Evolutionary conservation across 1,139 yeast species (phyloP), one percentile per base, ranked within the genome.

Genomic region (Saccharomycopsis phalli): DNA sequence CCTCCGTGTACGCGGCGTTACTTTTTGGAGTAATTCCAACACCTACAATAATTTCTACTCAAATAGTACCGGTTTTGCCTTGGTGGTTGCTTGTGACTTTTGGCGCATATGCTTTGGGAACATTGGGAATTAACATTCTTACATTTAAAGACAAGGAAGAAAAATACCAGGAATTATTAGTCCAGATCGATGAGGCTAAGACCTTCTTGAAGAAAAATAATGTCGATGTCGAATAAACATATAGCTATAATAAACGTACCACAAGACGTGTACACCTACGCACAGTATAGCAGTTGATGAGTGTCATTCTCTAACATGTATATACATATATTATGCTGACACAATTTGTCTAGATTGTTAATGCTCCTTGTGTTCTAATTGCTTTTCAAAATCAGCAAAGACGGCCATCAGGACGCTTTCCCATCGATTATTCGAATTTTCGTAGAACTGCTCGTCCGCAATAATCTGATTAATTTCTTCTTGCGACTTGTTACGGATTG

Each of bases 371-470:
- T 31, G 61, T 49, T 76, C 76, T 54, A 81, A 62, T 53, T 66
- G 67, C 62, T 76, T 74, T 58, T 88, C 96, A 40, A 84, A 74
- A 53, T 81, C 81, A 3, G 94, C 86, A 64, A 88, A 88, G 2
- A 76, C 95, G 46, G 74, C 69, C 48, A 88, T 77, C 26, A 82
- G 76, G 11, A 80, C 68, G 11, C 94, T 78, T 4, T 68, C 72
- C 84, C 88, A 81, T 6, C 66, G 68, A 21, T 66, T 73, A 36
- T 59, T 64, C 6, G 63, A 67, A 43, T 11, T 39, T 37, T 27
- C 44, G 36, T 17, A 13, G 14, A 18, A 31, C 19, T 46, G 48
- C 31, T 47, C 37, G 14, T 44, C 41, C 23, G 37, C 40, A 10
- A 31, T 29, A 30, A 31, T 49, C 19, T 41, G 39, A 14, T 38